Base-by-base conservation (phyloP, 208 protist genomes). In the Leptomonas pyrrhocoris region DNA sequence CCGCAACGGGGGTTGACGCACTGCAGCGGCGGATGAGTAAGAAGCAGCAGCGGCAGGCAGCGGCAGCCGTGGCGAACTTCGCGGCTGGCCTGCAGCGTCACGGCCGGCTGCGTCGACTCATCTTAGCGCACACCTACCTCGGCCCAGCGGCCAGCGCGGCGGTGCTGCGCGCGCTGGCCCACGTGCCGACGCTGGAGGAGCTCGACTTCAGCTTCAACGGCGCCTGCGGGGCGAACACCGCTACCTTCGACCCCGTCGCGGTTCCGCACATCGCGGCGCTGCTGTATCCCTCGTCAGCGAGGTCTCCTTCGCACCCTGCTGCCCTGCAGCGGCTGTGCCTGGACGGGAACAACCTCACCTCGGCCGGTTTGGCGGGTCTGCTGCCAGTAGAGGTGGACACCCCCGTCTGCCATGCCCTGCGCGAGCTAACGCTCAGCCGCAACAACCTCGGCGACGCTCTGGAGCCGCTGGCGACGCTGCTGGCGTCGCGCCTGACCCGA, bases 111-210 rank as follows among this genome's bases (percentile, higher is more conserved):
- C 81, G 81, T 23, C 76, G 84, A 9, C 80, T 96, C 0, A 59
- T 85, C 28, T n/a, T 96, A 34, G 76, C 80, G n/a, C 68, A 79
- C 62, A 93, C 93, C 60, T 85, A 94, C 77, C 79, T 96, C 54
- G 91, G 91, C 18, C 78, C 91, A 2, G 59, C 63, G 21, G 73
- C 92, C 27, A 84, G 83, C 58, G 74, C 73, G 15, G 73, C 80
- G 16, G 38, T 96, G 71, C 68, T 96, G 53, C 45, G 56, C 23
- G 86, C 84, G 21, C 72, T 94, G 50, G 46, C 63, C 2, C 70
- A 48, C 30, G 83, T 77, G 8, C 68, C 74, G 40, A 53, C 50
- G 34, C 68, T 95, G 59, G 83, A 89, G 70, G 91, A 96, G 73
- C 54, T 96, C 28, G 88, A 92, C 72, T 81, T 93, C 54, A 68